A percentile compares a stretch with the other conserved stretches of the same genome.
These are phyloP conservation scores for Anaeramoeba flamelloides DNA, from an alignment of 78 protist species.

Conservation along the genomic window DNA sequence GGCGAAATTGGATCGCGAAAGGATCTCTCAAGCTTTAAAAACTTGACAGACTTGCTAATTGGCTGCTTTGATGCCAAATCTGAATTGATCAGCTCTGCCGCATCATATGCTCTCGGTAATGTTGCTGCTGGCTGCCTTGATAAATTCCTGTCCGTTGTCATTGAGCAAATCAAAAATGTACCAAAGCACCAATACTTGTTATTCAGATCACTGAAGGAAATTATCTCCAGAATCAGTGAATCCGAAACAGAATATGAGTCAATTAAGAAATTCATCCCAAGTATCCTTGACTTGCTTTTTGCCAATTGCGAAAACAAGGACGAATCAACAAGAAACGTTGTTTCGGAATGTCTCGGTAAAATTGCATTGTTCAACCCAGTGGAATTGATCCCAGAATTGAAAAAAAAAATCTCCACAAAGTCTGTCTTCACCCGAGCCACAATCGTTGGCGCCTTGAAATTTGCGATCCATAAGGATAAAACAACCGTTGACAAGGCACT, in stretches of 20 bases:
- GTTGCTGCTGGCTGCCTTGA: constrained; percentile 41
- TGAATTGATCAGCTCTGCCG: constrained; percentile 67
- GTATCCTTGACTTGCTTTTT: constrained; percentile 31
- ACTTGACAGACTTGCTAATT: constrained; percentile 19
- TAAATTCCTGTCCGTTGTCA: constrained; percentile 36
- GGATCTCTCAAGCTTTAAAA: constrained; percentile 42
- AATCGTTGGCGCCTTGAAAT: constrained; percentile 46
- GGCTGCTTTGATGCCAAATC: constrained; percentile 22
- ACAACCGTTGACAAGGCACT: constrained; percentile 28
- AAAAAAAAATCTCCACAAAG: neutral
- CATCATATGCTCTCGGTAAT: constrained; percentile 37
- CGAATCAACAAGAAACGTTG: constrained; percentile 74
- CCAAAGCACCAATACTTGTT: constrained; percentile 59
- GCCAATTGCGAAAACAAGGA: constrained; percentile 45
- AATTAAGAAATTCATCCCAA: constrained; percentile 14
- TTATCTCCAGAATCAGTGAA: constrained; percentile 12
- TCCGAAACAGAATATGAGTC: no score
- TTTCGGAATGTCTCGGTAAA: constrained; percentile 75
- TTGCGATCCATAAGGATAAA: constrained; percentile 45
- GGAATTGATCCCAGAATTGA: constrained; percentile 34
- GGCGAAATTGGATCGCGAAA: constrained; percentile 65
- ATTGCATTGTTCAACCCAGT: constrained; percentile 45
- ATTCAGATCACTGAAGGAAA: constrained; percentile 57
- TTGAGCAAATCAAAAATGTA: no score
- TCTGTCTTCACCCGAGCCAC: constrained; percentile 24